These are phyloP conservation scores for Alisma plantagoaquatica DNA, from an alignment of 106 monocot genomes.

Conservation along the genomic window DNA sequence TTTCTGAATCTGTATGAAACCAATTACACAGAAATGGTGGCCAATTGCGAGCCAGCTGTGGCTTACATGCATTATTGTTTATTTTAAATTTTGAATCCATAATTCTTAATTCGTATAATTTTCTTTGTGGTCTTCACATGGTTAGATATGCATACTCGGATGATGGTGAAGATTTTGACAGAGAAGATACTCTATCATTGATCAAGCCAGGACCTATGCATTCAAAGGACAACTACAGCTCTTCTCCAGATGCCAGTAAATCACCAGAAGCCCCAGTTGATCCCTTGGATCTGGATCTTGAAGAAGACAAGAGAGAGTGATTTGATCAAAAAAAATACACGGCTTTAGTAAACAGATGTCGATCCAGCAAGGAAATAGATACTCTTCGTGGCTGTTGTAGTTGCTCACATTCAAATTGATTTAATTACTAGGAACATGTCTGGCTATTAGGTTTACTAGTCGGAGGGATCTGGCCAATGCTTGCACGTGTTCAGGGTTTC, in stretches of 20 bases:
- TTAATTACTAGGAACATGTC: too few relatives aligned
- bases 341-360: too few relatives aligned
- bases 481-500: too few relatives aligned
- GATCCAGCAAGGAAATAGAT: too few relatives aligned
- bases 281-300: too few relatives aligned
- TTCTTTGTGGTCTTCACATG: background rate
- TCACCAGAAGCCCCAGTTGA: too few relatives aligned
- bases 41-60: background rate
- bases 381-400: too few relatives aligned
- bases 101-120: background rate
- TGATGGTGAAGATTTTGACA: conserved; percentile 60
- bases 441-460: too few relatives aligned
- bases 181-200: conserved; percentile 40
- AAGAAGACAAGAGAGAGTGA: conserved; percentile 82
- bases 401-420: too few relatives aligned
- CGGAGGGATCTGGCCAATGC: too few relatives aligned
- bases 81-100: background rate
- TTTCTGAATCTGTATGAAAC: background rate
- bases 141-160: conserved; percentile 80
- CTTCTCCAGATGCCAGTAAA: conserved; percentile 10
- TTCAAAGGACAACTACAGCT: conserved; percentile 24
- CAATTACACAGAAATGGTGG: background rate
- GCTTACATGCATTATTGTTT: background rate
- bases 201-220: conserved; percentile 45
- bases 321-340: too few relatives aligned